phyloP scores from a whole-genome alignment of 2,329 filamentous ascomycete species.

The Cladobotryum protrusum region DNA sequence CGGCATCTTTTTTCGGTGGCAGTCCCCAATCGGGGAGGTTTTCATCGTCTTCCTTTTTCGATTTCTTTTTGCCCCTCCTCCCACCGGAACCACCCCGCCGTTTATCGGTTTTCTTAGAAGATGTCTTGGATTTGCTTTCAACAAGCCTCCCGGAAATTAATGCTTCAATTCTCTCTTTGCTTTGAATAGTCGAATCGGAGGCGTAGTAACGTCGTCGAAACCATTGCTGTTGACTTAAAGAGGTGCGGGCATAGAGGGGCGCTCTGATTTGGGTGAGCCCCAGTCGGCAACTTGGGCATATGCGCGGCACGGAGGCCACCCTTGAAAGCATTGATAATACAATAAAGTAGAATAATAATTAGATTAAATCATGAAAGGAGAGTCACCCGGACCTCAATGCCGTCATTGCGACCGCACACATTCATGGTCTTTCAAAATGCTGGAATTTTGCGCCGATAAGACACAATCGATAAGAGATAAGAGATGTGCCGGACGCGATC shows the following conservation, averaged over 20 bases:
- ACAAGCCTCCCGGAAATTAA: conserved; percentile 16
- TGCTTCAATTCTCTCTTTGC: conserved; percentile 20
- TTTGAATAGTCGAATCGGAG: conserved; percentile 18
- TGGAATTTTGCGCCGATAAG: conserved; percentile 8
- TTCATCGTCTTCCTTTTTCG: conserved; percentile 1
- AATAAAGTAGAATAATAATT: conserved; percentile 7
- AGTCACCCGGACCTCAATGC: neutral
- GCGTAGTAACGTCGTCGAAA: conserved; percentile 17
- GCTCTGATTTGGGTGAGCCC: conserved; percentile 17
- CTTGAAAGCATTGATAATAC: conserved; percentile 30
- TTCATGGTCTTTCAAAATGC: neutral
- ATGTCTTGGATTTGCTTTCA: neutral
- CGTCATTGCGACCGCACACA: neutral
- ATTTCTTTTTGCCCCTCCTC: conserved; percentile 1
- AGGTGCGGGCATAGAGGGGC: neutral
- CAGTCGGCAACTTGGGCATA: conserved; percentile 29
- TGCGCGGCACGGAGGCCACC: conserved; percentile 25
- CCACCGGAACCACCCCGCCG: neutral
- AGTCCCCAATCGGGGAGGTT: conserved; percentile 12
- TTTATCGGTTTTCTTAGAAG: neutral
- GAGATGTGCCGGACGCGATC: conserved; percentile 14
- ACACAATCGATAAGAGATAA: conserved; percentile 20
- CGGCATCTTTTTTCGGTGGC: neutral
- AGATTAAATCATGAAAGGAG: conserved; percentile 4
- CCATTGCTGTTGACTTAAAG: conserved; percentile 1